phyloP scores from a whole-genome alignment of 495 filamentous ascomycete genomes.

The Usnea hakonensis region DNA sequence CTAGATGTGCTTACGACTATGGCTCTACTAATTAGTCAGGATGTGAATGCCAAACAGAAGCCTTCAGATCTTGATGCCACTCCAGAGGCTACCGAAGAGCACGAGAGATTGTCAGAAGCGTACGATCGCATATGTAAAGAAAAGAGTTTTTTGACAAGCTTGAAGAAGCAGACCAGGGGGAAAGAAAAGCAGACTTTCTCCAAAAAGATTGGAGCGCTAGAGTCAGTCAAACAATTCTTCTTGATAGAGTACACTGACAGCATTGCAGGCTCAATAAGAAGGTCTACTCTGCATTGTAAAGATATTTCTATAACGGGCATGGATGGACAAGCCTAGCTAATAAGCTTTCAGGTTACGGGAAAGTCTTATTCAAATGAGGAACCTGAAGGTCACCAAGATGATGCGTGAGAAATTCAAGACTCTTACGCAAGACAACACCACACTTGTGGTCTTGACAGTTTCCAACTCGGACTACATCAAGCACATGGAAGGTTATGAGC shows the following conservation, averaged over 20 bases:
- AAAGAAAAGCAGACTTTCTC: not conserved
- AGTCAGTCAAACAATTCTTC: not conserved
- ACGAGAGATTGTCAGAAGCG: not conserved
- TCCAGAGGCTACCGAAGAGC: not conserved
- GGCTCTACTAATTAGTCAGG: not conserved
- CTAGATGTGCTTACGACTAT: too few relatives aligned
- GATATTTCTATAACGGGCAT: too few relatives aligned
- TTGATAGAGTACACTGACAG: not conserved
- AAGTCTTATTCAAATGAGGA: slow-evolving; percentile 3
- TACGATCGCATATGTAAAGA: not conserved
- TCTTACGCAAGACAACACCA: not conserved
- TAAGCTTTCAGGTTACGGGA: not conserved
- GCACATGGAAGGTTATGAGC: not conserved
- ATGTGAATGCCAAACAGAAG: not conserved
- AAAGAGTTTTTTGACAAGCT: not conserved
- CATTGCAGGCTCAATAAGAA: not conserved
- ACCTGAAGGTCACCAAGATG: not conserved
- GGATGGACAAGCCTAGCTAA: not conserved
- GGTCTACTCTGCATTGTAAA: not conserved
- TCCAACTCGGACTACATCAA: slow-evolving; percentile 1
- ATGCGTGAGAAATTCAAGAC: not conserved
- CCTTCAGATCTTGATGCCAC: not conserved
- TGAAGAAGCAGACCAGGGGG: not conserved
- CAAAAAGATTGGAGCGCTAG: not conserved
- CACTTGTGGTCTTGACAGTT: not conserved